Percentiles rank a stretch among this genome's conserved stretches.
Evolutionary conservation across 768 basidiomycete genomes (phyloP).

Genomic region (Amanita polypyramis): DNA sequence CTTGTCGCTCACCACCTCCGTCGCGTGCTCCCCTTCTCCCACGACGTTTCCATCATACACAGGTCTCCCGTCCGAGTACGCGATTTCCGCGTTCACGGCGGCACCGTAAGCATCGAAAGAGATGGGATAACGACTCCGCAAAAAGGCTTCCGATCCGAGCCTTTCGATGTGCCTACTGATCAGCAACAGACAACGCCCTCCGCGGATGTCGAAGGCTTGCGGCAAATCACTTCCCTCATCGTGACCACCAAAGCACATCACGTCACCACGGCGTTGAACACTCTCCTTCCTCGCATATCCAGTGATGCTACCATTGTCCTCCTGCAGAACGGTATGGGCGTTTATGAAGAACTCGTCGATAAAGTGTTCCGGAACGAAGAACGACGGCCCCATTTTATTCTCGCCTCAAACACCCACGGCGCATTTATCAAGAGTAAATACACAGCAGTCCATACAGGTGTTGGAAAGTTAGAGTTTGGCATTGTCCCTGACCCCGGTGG

Average conservation of each 20-base stretch:
- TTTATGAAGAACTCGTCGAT: conserved; percentile 68
- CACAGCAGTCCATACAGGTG: conserved; percentile 59
- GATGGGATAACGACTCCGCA: conserved; percentile 32
- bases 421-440: conserved; percentile 43
- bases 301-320: conserved; percentile 75
- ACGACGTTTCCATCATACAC: conserved; percentile 63
- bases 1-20: conserved; percentile 78
- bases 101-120: conserved; percentile 36
- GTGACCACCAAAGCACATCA: conserved; percentile 72
- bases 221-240: conserved; percentile 65
- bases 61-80: conserved; percentile 32
- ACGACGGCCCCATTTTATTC: conserved; percentile 74
- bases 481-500: conserved; percentile 60
- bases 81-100: conserved; percentile 21
- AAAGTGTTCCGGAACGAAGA: conserved; percentile 62
- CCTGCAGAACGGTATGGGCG: conserved; percentile 91
- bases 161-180: conserved; percentile 21
- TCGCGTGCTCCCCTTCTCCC: conserved; percentile 34
- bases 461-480: conserved; percentile 68
- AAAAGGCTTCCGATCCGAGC: conserved; percentile 39
- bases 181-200: too few relatives aligned
- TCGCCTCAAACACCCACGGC: conserved; percentile 78
- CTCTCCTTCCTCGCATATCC: conserved; percentile 53
- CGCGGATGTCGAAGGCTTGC: too few relatives aligned
- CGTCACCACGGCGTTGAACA: conserved; percentile 45